These are phyloP conservation scores for Periconia macrospinosa DNA, from an alignment of 2,329 filamentous ascomycete genomes.

Conservation along the genomic window DNA sequence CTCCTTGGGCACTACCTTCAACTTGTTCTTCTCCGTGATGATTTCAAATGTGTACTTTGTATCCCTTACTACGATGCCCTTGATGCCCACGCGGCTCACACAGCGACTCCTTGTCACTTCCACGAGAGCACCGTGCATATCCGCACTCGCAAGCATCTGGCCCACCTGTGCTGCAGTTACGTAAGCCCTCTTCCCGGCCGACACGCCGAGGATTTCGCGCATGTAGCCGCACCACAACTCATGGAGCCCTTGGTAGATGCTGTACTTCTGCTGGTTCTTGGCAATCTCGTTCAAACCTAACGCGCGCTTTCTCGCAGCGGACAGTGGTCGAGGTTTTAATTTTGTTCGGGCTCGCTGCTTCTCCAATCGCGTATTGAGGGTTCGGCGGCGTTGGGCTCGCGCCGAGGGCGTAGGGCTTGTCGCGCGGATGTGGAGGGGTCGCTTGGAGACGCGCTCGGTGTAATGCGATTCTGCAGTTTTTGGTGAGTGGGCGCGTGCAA, in stretches of 20 bases:
- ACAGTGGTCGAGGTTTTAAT: constrained; percentile 68
- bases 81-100: constrained; percentile 77
- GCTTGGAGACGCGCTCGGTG: constrained; percentile 79
- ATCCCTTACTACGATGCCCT: constrained; percentile 87
- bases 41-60: constrained; percentile 84
- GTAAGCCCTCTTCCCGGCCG: constrained; percentile 45
- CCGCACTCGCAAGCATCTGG: constrained; percentile 77
- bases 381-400: constrained; percentile 49
- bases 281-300: constrained; percentile 76
- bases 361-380: constrained; percentile 51
- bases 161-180: constrained; percentile 64
- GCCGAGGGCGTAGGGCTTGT: constrained; percentile 66
- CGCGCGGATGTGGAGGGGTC: constrained; percentile 76
- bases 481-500: constrained; percentile 77
- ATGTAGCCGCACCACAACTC: constrained; percentile 83
- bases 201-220: constrained; percentile 72
- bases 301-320: constrained; percentile 74
- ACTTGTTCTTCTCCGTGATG: constrained; percentile 68
- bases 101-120: constrained; percentile 83
- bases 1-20: constrained; percentile 88
- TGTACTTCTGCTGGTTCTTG: constrained; percentile 68
- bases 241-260: constrained; percentile 76
- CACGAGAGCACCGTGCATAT: constrained; percentile 85
- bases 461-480: constrained; percentile 72
- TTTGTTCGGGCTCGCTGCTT: constrained; percentile 35